These are phyloP conservation scores for Penicillium sp. DNA, from an alignment of 2,329 filamentous ascomycete species.

Conservation along the genomic window DNA sequence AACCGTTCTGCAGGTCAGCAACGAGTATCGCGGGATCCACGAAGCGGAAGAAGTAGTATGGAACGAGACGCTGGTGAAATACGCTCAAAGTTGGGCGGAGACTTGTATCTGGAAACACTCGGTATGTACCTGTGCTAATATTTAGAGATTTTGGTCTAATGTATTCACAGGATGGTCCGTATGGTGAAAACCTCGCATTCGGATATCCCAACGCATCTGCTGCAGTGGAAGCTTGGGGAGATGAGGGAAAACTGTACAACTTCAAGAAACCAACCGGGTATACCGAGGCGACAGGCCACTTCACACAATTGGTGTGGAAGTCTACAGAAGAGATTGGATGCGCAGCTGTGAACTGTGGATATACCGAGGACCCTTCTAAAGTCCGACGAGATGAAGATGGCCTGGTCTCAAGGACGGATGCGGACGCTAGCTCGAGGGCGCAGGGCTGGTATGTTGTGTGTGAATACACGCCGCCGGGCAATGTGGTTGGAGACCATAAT, in stretches of 20 bases:
- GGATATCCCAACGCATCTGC: slow-evolving; percentile 62
- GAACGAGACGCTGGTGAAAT: slow-evolving; percentile 64
- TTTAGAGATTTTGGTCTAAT: not conserved
- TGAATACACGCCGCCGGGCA: slow-evolving; percentile 69
- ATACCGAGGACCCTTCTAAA: slow-evolving; percentile 26
- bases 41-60: slow-evolving; percentile 60
- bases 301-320: slow-evolving; percentile 73
- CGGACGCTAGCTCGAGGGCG: slow-evolving; percentile 20
- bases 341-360: slow-evolving; percentile 45
- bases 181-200: slow-evolving; percentile 73
- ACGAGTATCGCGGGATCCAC: slow-evolving; percentile 64
- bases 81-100: slow-evolving; percentile 53
- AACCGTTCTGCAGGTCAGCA: slow-evolving; percentile 65
- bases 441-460: slow-evolving; percentile 67
- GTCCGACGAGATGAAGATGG: not conserved
- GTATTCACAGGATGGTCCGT: slow-evolving; percentile 54
- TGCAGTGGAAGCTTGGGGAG: slow-evolving; percentile 66
- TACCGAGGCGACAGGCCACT: slow-evolving; percentile 63
- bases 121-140: slow-evolving; percentile 16
- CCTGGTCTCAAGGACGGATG: slow-evolving; percentile 1
- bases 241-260: slow-evolving; percentile 60
- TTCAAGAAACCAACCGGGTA: slow-evolving; percentile 59
- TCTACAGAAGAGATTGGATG: slow-evolving; percentile 62
- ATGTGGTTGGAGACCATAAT: slow-evolving; percentile 48
- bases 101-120: slow-evolving; percentile 46